Evolutionary conservation across 371 early-diverging fungal species (phyloP).

Genomic region (Parasitella parasitica): DNA sequence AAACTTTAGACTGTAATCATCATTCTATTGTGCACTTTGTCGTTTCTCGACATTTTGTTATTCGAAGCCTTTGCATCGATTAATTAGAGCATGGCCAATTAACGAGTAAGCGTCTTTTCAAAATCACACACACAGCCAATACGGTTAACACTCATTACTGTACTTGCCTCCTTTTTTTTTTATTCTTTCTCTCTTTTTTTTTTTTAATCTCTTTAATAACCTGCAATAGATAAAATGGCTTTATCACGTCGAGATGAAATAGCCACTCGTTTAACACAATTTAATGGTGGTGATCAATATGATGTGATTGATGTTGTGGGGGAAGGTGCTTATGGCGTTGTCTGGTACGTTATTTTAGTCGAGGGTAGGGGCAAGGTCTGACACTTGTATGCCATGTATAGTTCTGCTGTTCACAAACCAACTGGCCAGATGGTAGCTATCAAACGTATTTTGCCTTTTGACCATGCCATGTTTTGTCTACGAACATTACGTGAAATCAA

Average conservation of each 20-base stretch:
- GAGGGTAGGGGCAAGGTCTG: not conserved
- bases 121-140: not conserved
- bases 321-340: conserved; percentile 68
- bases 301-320: conserved; percentile 63
- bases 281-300: conserved; percentile 63
- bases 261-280: conserved; percentile 51
- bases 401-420: conserved; percentile 79
- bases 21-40: no score
- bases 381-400: conserved; percentile 30
- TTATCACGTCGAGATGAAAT: conserved; percentile 35
- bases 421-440: conserved; percentile 92
- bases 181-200: not conserved
- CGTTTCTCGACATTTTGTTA: not conserved
- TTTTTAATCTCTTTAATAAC: not conserved
- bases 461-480: conserved; percentile 86
- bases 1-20: no score
- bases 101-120: not conserved
- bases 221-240: not conserved
- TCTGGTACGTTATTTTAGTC: conserved; percentile 47
- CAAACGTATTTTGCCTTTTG: conserved; percentile 89
- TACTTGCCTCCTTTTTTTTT: not conserved
- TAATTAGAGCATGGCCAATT: not conserved
- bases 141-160: not conserved
- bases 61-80: not conserved
- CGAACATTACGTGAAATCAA: conserved; percentile 89